Conservation (phyloP, 2,329 filamentous ascomycete genomes). For the Colletotrichum higginsianum region DNA sequence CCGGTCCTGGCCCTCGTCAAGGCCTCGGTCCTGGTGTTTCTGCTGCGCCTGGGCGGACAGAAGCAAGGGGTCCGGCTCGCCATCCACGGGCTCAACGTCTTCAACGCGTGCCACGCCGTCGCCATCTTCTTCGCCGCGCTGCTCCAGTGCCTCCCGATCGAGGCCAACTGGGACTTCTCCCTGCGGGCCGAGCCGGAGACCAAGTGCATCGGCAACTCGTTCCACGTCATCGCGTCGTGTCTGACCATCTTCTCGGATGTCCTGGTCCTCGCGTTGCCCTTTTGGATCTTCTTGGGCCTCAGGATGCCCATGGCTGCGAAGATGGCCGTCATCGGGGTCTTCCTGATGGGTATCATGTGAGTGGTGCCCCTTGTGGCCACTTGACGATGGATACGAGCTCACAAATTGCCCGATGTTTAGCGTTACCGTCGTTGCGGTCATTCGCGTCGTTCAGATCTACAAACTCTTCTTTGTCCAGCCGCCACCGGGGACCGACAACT, state of each 20-base stretch:
- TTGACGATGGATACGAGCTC: too few species aligned
- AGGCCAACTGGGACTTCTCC: conserved; percentile 51
- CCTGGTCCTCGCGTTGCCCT: conserved; percentile 54
- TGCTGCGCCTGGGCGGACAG: conserved; percentile 52
- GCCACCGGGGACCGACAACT: conserved; percentile 44
- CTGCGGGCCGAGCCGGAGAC: conserved; percentile 26
- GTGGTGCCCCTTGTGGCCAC: neutral
- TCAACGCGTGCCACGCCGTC: conserved; percentile 54
- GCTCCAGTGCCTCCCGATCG: conserved; percentile 59
- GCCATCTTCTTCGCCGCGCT: conserved; percentile 55
- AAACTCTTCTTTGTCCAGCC: conserved; percentile 30
- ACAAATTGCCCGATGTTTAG: neutral
- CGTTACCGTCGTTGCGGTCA: conserved; percentile 33
- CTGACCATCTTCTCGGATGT: conserved; percentile 60
- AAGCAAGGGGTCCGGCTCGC: conserved; percentile 47
- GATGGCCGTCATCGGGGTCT: conserved; percentile 53
- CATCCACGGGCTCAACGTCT: conserved; percentile 50
- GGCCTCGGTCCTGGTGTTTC: conserved; percentile 53
- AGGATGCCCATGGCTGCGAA: conserved; percentile 52
- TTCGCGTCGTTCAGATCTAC: conserved; percentile 32
- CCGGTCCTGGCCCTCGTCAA: conserved; percentile 55
- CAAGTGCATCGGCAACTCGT: conserved; percentile 35
- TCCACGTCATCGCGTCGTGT: conserved; percentile 52
- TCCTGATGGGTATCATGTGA: conserved; percentile 50
- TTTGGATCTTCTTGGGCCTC: conserved; percentile 53